phyloP scores from a whole-genome alignment of 148 eudicot species.

The Vaccinium myrtillus region DNA sequence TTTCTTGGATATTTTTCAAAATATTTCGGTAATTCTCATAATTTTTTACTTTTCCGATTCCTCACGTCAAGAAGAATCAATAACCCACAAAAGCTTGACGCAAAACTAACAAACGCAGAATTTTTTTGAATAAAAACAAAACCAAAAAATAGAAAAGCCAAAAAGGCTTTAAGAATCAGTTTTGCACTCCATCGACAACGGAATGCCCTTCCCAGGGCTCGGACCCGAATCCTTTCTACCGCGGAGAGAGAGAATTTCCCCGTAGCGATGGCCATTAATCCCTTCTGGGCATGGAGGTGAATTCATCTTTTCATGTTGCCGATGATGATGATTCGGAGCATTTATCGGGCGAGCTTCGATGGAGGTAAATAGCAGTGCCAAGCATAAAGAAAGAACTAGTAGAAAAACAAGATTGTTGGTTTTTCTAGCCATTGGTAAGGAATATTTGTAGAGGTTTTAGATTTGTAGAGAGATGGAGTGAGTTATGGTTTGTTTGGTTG shows the following conservation, averaged over 20 bases:
- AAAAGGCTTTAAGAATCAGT: not conserved
- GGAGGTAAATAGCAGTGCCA: not conserved
- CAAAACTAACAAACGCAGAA: too few relatives aligned
- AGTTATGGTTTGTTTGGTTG: not conserved
- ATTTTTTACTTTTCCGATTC: too few relatives aligned
- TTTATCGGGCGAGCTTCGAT: not conserved
- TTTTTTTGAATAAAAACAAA: too few relatives aligned
- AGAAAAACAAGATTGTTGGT: not conserved
- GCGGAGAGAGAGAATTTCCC: not conserved
- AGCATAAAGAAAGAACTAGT: not conserved
- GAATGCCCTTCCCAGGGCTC: not conserved
- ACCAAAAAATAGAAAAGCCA: too few relatives aligned
- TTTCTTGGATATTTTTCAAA: too few relatives aligned
- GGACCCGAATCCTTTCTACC: not conserved
- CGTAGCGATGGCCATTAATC: too few relatives aligned
- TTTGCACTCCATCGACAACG: not conserved
- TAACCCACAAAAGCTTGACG: too few relatives aligned
- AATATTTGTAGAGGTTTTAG: too few relatives aligned
- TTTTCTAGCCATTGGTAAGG: not conserved
- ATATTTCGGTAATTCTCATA: too few relatives aligned
- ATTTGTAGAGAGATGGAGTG: not conserved
- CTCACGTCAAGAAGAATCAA: too few relatives aligned
- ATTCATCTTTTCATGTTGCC: not conserved
- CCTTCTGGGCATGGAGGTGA: not conserved
- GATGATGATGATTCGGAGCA: not conserved